phyloP scores from a whole-genome alignment of 768 basidiomycete species.

The Trametes meyenii region DNA sequence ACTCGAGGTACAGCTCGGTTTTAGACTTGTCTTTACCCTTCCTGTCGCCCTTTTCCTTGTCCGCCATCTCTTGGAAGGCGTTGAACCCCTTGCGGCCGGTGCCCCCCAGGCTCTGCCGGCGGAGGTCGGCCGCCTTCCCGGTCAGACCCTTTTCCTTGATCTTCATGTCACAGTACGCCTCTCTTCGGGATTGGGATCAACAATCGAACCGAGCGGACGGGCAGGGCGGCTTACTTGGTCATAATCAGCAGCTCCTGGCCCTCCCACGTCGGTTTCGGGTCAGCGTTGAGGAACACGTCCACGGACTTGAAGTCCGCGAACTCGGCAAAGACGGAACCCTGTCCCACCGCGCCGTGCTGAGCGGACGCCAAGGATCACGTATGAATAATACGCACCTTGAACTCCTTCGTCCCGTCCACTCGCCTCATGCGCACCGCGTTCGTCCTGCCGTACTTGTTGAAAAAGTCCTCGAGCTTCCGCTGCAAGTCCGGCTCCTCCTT shows the following conservation, averaged over 20 bases:
- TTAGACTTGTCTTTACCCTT: slow-evolving; percentile 37
- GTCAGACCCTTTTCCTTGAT: slow-evolving; percentile 91
- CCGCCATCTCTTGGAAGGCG: slow-evolving; percentile 72
- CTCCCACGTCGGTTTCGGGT: slow-evolving; percentile 81
- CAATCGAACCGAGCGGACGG: background rate
- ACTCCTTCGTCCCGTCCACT: slow-evolving; percentile 73
- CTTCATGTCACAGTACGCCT: slow-evolving; percentile 93
- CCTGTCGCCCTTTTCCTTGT: slow-evolving; percentile 29
- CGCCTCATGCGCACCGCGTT: slow-evolving; percentile 90
- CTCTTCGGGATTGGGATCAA: slow-evolving; percentile 43
- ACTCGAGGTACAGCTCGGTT: slow-evolving; percentile 72
- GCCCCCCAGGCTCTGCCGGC: slow-evolving; percentile 55
- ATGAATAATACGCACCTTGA: slow-evolving; percentile 65
- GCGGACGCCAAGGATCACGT: background rate
- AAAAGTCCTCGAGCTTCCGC: slow-evolving; percentile 76
- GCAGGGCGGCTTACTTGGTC: slow-evolving; percentile 67
- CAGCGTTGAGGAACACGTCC: slow-evolving; percentile 75
- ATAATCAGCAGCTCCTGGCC: slow-evolving; percentile 78
- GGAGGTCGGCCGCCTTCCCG: slow-evolving; percentile 65
- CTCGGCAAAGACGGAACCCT: slow-evolving; percentile 95
- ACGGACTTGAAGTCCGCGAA: slow-evolving; percentile 72
- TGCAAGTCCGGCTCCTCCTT: slow-evolving; percentile 67
- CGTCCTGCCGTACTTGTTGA: slow-evolving; percentile 72
- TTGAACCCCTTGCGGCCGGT: slow-evolving; percentile 64
- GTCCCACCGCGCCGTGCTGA: background rate